Percentiles rank a stretch among this genome's conserved stretches.
These are phyloP conservation scores for Ascochyta koolunga DNA, from an alignment of 2,329 filamentous ascomycete genomes.

Conservation along the genomic window DNA sequence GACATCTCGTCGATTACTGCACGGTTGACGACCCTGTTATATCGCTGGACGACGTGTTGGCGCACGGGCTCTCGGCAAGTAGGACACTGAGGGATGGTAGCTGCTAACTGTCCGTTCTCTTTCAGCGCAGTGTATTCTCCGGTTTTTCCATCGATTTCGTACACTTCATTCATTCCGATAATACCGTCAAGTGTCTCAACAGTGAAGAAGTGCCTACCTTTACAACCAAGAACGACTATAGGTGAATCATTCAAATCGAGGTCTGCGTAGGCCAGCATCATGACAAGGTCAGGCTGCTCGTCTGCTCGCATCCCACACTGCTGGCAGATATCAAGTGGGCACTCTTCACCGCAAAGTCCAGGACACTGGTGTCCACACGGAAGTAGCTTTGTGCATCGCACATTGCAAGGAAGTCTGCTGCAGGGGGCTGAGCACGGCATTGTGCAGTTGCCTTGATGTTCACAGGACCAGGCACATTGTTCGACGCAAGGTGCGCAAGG, in stretches of 20 bases:
- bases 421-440: constrained; percentile 47
- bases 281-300: constrained; percentile 33
- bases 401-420: constrained; percentile 37
- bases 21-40: constrained; percentile 47
- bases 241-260: constrained; percentile 39
- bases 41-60: constrained; percentile 44
- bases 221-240: constrained; percentile 33
- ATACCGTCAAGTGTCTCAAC: constrained; percentile 37
- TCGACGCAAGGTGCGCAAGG: constrained; percentile 44
- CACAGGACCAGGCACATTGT: constrained; percentile 43
- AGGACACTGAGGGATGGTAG: constrained; percentile 40
- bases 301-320: constrained; percentile 28
- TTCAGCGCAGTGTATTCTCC: constrained; percentile 32
- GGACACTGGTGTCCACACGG: constrained; percentile 43
- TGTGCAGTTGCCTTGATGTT: constrained; percentile 40
- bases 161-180: constrained; percentile 36
- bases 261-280: constrained; percentile 29
- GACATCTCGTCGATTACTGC: constrained; percentile 49
- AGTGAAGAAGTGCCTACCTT: constrained; percentile 40
- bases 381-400: constrained; percentile 35
- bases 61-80: constrained; percentile 41
- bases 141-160: constrained; percentile 14
- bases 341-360: constrained; percentile 38
- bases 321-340: constrained; percentile 31
- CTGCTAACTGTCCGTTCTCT: constrained; percentile 31